Percentiles rank a stretch among this genome's conserved stretches.
phyloP scores from a whole-genome alignment of 140 eudicot species.

The Oenanthe javanica region DNA sequence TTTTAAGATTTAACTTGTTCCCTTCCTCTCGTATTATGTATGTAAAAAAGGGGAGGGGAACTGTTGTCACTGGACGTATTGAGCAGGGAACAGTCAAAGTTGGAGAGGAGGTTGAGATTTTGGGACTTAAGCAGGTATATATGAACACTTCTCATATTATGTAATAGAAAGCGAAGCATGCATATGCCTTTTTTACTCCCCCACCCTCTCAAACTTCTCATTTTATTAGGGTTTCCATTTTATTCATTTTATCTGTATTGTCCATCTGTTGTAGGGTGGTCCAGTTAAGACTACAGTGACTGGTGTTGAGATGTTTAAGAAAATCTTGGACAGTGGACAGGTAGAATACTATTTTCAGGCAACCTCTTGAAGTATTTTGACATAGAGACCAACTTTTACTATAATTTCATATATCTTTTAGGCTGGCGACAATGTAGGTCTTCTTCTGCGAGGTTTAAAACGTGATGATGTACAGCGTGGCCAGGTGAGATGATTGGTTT shows the following conservation, averaged over 20 bases:
- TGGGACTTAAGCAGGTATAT: conserved; percentile 40
- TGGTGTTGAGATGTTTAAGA: conserved; percentile 67
- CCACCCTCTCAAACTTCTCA: neutral
- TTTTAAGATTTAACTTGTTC: neutral
- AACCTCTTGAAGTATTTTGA: neutral
- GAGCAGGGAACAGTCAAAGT: conserved; percentile 48
- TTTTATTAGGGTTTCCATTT: neutral
- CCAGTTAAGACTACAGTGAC: conserved; percentile 44
- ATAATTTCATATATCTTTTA: neutral
- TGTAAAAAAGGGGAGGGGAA: conserved; percentile 45
- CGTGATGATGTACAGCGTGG: conserved; percentile 51
- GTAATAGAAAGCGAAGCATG: neutral
- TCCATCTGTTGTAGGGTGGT: conserved; percentile 23
- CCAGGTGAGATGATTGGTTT: conserved; percentile 32
- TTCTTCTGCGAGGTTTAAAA: conserved; percentile 56
- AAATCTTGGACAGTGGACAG: conserved; percentile 43
- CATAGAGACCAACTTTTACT: neutral
- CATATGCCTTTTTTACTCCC: neutral
- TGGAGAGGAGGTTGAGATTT: conserved; percentile 50
- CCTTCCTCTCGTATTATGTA: neutral
- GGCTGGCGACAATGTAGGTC: conserved; percentile 75
- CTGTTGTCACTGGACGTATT: conserved; percentile 62
- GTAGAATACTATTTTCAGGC: conserved; percentile 10
- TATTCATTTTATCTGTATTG: neutral
- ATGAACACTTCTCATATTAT: neutral